A percentile compares a stretch with the other conserved stretches of the same genome.
Conservation (phyloP, 192 early-diverging fungal genomes). For the Umbelopsis vinacea region DNA sequence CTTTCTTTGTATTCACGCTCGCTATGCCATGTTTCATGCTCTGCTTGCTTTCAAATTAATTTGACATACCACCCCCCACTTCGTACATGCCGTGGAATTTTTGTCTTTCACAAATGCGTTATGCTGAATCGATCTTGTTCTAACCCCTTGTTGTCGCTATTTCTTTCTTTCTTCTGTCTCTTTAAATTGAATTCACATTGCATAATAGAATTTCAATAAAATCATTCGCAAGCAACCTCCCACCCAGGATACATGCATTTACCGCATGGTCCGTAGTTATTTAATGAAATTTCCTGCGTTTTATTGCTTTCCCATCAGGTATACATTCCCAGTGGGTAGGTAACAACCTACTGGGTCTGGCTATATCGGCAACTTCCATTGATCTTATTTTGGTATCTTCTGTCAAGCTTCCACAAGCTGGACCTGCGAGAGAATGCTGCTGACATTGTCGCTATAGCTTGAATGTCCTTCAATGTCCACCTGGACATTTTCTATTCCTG, state of each 20-base stretch:
- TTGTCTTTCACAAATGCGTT: constrained; percentile 13
- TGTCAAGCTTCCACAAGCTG: background rate
- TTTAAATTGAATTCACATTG: constrained; percentile 7
- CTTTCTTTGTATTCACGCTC: background rate
- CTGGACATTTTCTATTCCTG: constrained; percentile 54
- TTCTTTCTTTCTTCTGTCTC: background rate
- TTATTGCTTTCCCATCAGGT: too few relatives aligned
- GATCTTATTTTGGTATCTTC: too few relatives aligned
- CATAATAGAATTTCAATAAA: constrained; percentile 1
- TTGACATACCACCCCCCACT: too few relatives aligned
- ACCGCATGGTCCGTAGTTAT: too few relatives aligned
- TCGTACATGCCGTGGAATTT: background rate
- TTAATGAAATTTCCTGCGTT: too few relatives aligned
- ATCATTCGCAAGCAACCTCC: background rate
- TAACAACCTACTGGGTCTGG: background rate
- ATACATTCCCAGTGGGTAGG: too few relatives aligned
- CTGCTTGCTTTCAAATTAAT: background rate
- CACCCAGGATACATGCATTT: too few relatives aligned
- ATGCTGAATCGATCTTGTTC: constrained; percentile 16
- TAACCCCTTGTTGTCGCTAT: background rate
- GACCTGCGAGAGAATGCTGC: constrained; percentile 27
- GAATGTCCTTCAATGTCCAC: constrained; percentile 55
- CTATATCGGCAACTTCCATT: background rate
- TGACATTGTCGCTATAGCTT: constrained; percentile 42
- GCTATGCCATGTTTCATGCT: constrained; percentile 7